A percentile compares a stretch with the other conserved stretches of the same genome.
Evolutionary conservation across 306 rosid species (phyloP).

Genomic region (Corylus avellana): DNA sequence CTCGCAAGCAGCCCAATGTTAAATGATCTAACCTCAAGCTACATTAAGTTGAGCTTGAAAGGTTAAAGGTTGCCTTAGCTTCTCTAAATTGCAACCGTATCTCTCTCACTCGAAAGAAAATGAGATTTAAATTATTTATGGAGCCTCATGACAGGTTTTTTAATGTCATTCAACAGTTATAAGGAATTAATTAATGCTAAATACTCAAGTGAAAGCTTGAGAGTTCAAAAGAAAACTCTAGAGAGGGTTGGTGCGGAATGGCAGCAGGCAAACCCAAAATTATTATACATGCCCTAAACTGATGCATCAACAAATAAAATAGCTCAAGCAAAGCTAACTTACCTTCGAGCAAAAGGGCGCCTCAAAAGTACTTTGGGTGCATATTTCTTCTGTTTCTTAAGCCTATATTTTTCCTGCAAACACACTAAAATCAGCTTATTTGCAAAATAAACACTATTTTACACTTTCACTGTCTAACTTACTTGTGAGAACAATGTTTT

Average conservation of each 20-base stretch:
- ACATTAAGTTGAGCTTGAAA: background rate
- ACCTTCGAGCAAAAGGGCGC: constrained; percentile 89
- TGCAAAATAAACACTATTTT: constrained; percentile 17
- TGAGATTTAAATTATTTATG: background rate
- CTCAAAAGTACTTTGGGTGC: constrained; percentile 87
- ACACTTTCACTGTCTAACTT: constrained; percentile 21
- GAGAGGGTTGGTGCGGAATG: background rate
- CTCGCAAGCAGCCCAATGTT: background rate
- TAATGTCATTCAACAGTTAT: background rate
- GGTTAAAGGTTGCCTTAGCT: background rate
- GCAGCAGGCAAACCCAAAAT: background rate
- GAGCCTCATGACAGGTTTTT: background rate
- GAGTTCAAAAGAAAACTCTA: background rate
- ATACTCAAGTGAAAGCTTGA: background rate
- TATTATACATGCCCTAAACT: background rate
- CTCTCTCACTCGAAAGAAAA: background rate
- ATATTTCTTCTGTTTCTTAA: constrained; percentile 90
- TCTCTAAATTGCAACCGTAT: background rate
- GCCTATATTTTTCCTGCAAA: constrained; percentile 90
- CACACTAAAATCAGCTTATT: constrained; percentile 16
- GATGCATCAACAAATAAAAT: constrained; percentile 1
- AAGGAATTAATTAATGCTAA: background rate
- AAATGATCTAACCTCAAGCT: background rate
- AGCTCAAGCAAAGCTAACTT: background rate
- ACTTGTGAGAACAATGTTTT: constrained; percentile 96